These are phyloP conservation scores for Mucor lusitanicus DNA, from an alignment of 371 early-diverging fungal genomes.

Conservation along the genomic window DNA sequence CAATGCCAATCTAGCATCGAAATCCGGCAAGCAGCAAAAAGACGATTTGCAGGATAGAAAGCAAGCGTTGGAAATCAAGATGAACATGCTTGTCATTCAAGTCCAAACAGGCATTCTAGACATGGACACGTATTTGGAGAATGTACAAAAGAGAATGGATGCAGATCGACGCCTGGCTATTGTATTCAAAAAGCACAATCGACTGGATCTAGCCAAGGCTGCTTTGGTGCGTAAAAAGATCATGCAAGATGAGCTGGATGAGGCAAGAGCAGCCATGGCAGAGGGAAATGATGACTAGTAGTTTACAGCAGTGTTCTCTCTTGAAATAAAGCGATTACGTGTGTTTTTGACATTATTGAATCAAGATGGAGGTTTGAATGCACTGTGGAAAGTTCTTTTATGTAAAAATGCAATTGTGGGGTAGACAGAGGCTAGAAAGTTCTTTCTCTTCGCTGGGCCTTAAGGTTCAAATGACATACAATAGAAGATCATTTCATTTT, in stretches of 20 bases:
- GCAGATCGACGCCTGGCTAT: constrained; percentile 70
- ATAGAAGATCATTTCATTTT: background rate
- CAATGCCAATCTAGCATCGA: constrained; percentile 49
- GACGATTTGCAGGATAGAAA: constrained; percentile 72
- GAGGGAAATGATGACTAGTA: constrained; percentile 3
- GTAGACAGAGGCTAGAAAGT: background rate
- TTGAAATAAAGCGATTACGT: background rate
- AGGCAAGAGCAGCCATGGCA: constrained; percentile 75
- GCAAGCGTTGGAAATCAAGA: constrained; percentile 73
- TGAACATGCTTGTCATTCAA: constrained; percentile 78
- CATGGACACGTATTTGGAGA: constrained; percentile 68
- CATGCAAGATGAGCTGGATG: constrained; percentile 81
- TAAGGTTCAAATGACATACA: background rate
- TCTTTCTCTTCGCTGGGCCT: background rate
- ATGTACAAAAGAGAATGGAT: constrained; percentile 60
- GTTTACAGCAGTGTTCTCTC: background rate
- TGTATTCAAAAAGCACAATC: constrained; percentile 64
- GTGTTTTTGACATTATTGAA: too few relatives aligned
- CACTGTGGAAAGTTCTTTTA: background rate
- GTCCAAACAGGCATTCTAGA: constrained; percentile 78
- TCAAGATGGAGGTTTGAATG: background rate
- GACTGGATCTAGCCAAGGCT: constrained; percentile 67
- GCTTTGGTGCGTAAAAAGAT: constrained; percentile 74
- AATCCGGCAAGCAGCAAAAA: constrained; percentile 40
- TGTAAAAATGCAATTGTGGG: background rate